Conservation (phyloP, 2,329 filamentous ascomycete genomes). For the Zymoseptoria pseudotritici region DNA sequence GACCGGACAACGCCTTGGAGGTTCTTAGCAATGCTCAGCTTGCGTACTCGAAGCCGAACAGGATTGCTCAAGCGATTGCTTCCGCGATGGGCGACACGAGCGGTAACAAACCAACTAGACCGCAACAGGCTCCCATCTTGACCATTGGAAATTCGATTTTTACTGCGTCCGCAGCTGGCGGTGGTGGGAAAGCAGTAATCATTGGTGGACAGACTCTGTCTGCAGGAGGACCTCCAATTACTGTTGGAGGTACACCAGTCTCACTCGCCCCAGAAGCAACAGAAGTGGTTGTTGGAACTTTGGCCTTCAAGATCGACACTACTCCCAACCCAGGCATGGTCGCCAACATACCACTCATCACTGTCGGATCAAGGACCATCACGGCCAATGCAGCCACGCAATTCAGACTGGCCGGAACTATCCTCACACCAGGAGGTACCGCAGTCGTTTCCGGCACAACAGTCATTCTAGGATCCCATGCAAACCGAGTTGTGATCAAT, state of each 20-base stretch:
- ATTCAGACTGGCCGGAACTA: constrained; percentile 35
- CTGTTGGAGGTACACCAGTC: constrained; percentile 30
- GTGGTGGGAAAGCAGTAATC: constrained; percentile 16
- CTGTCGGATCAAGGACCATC: constrained; percentile 33
- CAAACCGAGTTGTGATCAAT: constrained; percentile 34
- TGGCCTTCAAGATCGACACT: constrained; percentile 14
- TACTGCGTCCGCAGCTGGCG: constrained; percentile 14
- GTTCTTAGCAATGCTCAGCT: constrained; percentile 10
- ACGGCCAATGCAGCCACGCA: constrained; percentile 42
- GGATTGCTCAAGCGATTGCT: constrained; percentile 6
- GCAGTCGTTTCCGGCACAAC: constrained; percentile 33
- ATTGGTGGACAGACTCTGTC: constrained; percentile 22
- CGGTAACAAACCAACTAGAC: not conserved
- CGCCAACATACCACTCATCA: constrained; percentile 30
- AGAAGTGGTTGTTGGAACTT: constrained; percentile 30
- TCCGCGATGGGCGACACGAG: constrained; percentile 2
- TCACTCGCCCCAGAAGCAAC: constrained; percentile 30
- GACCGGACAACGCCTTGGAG: constrained; percentile 16
- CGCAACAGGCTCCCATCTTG: constrained; percentile 4
- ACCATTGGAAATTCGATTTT: constrained; percentile 12
- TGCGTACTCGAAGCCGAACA: constrained; percentile 1
- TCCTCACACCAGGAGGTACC: constrained; percentile 31
- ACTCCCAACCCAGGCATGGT: constrained; percentile 11
- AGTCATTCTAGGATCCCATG: constrained; percentile 34
- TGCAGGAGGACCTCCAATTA: constrained; percentile 24